Percentiles rank a stretch among this genome's conserved stretches.
These are phyloP conservation scores for Chlorella sp. DNA, from an alignment of 139 green algal species.

Conservation along the genomic window DNA sequence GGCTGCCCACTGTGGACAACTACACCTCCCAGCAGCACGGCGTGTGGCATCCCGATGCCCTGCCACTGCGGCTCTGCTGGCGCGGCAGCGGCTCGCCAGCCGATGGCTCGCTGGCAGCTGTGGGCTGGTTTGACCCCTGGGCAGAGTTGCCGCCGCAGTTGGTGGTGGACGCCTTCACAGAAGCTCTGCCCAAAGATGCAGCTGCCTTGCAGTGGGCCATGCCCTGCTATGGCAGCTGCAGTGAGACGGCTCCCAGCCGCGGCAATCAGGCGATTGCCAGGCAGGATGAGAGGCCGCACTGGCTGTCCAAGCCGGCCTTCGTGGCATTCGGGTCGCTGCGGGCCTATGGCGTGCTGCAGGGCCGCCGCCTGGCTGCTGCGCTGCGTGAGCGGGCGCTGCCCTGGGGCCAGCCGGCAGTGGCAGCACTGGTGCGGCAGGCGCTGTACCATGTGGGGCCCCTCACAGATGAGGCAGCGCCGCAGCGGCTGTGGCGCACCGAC, in stretches of 20 bases:
- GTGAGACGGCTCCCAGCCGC: slow-evolving; percentile 9
- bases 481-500: slow-evolving; percentile 40
- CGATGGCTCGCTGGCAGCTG: slow-evolving; percentile 7
- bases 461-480: neutral
- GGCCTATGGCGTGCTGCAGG: slow-evolving; percentile 39
- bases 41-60: slow-evolving; percentile 58
- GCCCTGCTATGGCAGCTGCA: slow-evolving; percentile 11
- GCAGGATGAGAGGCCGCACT: slow-evolving; percentile 42
- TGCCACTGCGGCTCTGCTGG: slow-evolving; percentile 46
- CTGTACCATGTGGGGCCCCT: slow-evolving; percentile 54
- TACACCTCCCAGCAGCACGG: slow-evolving; percentile 30
- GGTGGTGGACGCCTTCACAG: slow-evolving; percentile 43
- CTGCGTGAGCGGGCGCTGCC: slow-evolving; percentile 44
- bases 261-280: slow-evolving; percentile 50
- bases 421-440: slow-evolving; percentile 47
- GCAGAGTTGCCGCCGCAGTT: neutral
- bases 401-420: slow-evolving; percentile 42
- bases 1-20: slow-evolving; percentile 32
- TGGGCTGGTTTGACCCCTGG: slow-evolving; percentile 55
- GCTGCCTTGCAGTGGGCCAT: slow-evolving; percentile 51
- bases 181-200: slow-evolving; percentile 20
- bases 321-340: slow-evolving; percentile 41
- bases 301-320: slow-evolving; percentile 47
- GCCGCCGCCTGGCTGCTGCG: slow-evolving; percentile 28
- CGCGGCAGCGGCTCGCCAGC: slow-evolving; percentile 27